Percentiles rank a stretch among this genome's conserved stretches.
Conservation (phyloP, 345 rosid species). For the Rhizophora mangle region DNA sequence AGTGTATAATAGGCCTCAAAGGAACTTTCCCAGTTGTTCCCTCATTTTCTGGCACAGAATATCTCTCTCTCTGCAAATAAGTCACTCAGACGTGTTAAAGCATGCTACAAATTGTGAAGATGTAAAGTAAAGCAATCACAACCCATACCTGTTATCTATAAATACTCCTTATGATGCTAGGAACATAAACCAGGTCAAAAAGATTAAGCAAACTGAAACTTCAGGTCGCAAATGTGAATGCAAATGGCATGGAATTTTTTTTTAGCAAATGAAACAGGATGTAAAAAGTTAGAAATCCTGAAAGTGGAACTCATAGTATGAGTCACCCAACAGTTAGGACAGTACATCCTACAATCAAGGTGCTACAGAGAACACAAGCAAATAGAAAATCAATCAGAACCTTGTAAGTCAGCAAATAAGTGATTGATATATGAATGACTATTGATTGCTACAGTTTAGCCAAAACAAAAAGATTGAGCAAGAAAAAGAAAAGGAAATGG, state of each 20-base stretch:
- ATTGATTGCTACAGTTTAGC: not conserved
- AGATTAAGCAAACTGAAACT: not conserved
- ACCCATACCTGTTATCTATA: slow-evolving; percentile 7
- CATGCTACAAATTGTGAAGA: slow-evolving; percentile 1
- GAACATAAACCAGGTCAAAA: not conserved
- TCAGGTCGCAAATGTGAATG: no score
- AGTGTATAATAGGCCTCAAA: slow-evolving; percentile 74
- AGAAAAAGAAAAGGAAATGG: not conserved
- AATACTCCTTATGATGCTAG: not conserved
- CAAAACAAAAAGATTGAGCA: not conserved
- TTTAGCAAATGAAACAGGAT: not conserved
- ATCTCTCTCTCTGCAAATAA: slow-evolving; percentile 72
- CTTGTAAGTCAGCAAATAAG: not conserved
- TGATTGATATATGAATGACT: not conserved
- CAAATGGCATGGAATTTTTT: not conserved
- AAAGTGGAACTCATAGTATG: no score
- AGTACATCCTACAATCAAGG: no score
- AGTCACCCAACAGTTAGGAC: no score
- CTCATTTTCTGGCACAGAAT: slow-evolving; percentile 49
- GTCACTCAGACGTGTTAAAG: slow-evolving; percentile 23
- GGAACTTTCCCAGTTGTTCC: slow-evolving; percentile 59
- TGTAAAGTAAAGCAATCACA: not conserved
- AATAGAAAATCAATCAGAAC: not conserved
- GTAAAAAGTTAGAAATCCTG: not conserved
- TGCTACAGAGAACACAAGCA: no score